Base-by-base conservation (phyloP, 202 grass and related monocot species). In the Tripidium arundinaceum region DNA sequence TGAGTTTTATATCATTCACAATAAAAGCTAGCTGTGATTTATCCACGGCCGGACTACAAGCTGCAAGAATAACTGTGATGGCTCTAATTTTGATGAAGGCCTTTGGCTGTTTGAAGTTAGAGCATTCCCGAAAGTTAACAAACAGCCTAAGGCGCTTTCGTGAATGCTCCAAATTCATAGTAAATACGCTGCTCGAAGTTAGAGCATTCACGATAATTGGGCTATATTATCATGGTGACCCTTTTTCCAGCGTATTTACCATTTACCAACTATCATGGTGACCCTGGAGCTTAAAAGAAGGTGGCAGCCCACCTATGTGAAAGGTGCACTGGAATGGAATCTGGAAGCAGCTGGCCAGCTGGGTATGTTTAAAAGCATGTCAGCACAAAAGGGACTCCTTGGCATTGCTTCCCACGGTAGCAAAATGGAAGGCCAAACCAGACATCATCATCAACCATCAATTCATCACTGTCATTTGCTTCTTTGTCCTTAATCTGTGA, bases 301-400 rank as follows among this genome's bases (percentile, higher is more conserved):
- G 40, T 78, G 78, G 72, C 79, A 85, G 66, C 38, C 47, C 31
- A 85, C 72, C 83, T 41, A 10, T 80, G 62, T 64, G 69, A 87
- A 34, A 40, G 73, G 28, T 68, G 39, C 61, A 38, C 50, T 37
- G 11, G 2, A 40, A 6, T 67, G 61, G 15, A 33, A 57, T 65
- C 27, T 47, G 49, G 74, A 40, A 74, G 60, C 31, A 33, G 1
- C 81, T 57, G 42, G 70, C 47, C 31, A 33, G 1, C 81, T 57
- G 42, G 70, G 76, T 63, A 82, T 27, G 69, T 64, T 52, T 54
- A 34, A 79, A 83, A 49, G 49, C 19, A 67, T 69, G 27, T 18
- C 55, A 37, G 26, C n/a, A 64, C 11, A 19, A 41, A 68, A 70
- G 70, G 9, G 16, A 34, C n/a, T 10, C 8, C 12, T 8, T 19